phyloP scores from a whole-genome alignment of 176 grass and related monocot species.

The Thinopyrum elongatum region DNA sequence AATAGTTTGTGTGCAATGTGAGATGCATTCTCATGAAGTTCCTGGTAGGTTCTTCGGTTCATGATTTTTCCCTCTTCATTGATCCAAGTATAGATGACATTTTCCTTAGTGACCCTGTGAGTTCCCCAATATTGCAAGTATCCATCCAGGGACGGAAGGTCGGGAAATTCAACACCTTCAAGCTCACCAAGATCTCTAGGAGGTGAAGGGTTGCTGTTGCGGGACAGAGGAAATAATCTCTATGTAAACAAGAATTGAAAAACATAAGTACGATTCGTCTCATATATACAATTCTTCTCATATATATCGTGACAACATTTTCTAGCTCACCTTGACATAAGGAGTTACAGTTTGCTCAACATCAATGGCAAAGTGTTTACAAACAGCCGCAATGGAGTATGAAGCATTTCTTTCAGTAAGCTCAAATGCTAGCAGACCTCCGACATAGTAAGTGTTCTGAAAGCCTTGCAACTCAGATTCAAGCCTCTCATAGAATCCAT shows the following conservation, averaged over 20 bases:
- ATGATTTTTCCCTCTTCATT: constrained; percentile 64
- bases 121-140: constrained; percentile 76
- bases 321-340: constrained; percentile 61
- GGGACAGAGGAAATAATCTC: constrained; percentile 67
- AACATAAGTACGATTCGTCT: constrained; percentile 13
- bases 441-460: constrained; percentile 79
- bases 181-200: constrained; percentile 62
- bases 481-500: constrained; percentile 61
- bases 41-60: constrained; percentile 61
- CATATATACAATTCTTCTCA: not conserved
- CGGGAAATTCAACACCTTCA: constrained; percentile 55
- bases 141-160: constrained; percentile 57
- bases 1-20: constrained; percentile 54
- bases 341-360: constrained; percentile 44
- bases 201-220: constrained; percentile 34
- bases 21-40: constrained; percentile 65
- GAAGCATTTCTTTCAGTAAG: constrained; percentile 68
- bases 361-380: constrained; percentile 56
- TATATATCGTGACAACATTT: not conserved
- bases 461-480: constrained; percentile 72
- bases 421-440: constrained; percentile 76
- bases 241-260: constrained; percentile 37
- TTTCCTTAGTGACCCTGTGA: constrained; percentile 40
- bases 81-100: constrained; percentile 63
- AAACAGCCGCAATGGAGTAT: constrained; percentile 56